Percentiles rank a stretch among this genome's conserved stretches.
Evolutionary conservation across 371 early-diverging fungal genomes (phyloP).

Genomic region (Apophysomyces elegans): DNA sequence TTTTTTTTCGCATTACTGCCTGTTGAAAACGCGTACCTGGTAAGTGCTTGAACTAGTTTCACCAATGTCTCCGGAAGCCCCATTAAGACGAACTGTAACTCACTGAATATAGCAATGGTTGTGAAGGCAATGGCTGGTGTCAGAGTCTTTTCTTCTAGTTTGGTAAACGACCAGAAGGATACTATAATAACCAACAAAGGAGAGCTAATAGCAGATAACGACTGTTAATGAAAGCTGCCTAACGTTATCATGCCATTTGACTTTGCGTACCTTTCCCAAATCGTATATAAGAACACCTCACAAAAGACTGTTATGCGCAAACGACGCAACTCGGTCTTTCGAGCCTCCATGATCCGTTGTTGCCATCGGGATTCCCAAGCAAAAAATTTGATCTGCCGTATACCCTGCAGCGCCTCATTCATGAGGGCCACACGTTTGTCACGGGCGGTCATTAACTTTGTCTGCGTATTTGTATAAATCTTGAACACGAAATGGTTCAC

Average conservation of each 20-base stretch:
- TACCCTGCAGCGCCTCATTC: slow-evolving; percentile 44
- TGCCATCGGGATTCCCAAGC: slow-evolving; percentile 36
- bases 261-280: slow-evolving; percentile 11
- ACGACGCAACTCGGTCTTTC: slow-evolving; percentile 43
- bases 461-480: slow-evolving; percentile 34
- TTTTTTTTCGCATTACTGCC: too few relatives aligned
- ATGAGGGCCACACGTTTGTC: slow-evolving; percentile 37
- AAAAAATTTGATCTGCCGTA: slow-evolving; percentile 58
- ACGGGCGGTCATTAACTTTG: slow-evolving; percentile 32
- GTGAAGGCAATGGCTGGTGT: slow-evolving; percentile 63
- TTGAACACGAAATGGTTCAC: slow-evolving; percentile 15
- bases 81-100: slow-evolving; percentile 44
- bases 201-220: slow-evolving; percentile 15
- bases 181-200: slow-evolving; percentile 57
- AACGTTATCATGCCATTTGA: too few relatives aligned
- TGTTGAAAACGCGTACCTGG: background rate
- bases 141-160: slow-evolving; percentile 46
- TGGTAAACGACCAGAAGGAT: slow-evolving; percentile 54
- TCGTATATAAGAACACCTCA: background rate
- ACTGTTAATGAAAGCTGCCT: too few relatives aligned
- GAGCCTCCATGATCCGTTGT: slow-evolving; percentile 18
- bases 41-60: slow-evolving; percentile 31
- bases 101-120: slow-evolving; percentile 49
- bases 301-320: slow-evolving; percentile 15
- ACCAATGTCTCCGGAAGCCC: slow-evolving; percentile 45